Evolutionary conservation across 2,329 filamentous ascomycete species (phyloP).

Genomic region (Hypoxylon sp.): DNA sequence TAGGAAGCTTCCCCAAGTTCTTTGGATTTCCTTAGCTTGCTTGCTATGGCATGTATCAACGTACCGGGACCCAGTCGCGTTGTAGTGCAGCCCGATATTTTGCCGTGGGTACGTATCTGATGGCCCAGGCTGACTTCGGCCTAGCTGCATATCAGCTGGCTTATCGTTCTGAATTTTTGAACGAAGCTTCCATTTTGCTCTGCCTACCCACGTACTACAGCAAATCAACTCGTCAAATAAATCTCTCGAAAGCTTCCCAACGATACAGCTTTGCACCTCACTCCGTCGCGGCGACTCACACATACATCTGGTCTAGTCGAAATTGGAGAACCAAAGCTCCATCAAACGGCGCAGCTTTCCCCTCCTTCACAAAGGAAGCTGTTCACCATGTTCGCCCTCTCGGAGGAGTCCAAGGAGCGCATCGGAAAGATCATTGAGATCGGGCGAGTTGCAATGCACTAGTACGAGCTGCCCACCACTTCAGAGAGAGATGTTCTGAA

Average conservation of each 20-base stretch:
- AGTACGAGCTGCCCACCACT: slow-evolving; percentile 65
- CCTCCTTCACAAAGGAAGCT: not conserved
- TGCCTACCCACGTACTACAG: too few relatives aligned
- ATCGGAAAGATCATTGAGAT: slow-evolving; percentile 96
- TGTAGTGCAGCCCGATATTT: slow-evolving; percentile 15
- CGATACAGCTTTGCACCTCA: not conserved
- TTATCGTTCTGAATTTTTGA: slow-evolving; percentile 30
- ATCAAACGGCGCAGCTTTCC: not conserved
- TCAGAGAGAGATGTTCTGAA: not conserved
- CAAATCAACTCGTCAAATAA: too few relatives aligned
- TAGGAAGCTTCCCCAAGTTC: not conserved
- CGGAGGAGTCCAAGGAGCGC: slow-evolving; percentile 99
- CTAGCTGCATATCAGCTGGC: not conserved
- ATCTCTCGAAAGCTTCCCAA: not conserved
- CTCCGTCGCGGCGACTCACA: not conserved
- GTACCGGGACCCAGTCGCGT: too few relatives aligned
- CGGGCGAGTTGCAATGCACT: slow-evolving; percentile 92
- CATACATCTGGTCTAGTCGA: not conserved
- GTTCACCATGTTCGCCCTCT: slow-evolving; percentile 71
- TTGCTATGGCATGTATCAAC: not conserved
- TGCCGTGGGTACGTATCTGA: slow-evolving; percentile 1
- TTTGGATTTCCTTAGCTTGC: not conserved
- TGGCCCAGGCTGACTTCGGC: too few relatives aligned
- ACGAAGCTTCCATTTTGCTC: not conserved
- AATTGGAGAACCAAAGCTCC: not conserved